These are phyloP conservation scores for Wilcoxina mikolae DNA, from an alignment of 495 filamentous ascomycete genomes.

Conservation along the genomic window DNA sequence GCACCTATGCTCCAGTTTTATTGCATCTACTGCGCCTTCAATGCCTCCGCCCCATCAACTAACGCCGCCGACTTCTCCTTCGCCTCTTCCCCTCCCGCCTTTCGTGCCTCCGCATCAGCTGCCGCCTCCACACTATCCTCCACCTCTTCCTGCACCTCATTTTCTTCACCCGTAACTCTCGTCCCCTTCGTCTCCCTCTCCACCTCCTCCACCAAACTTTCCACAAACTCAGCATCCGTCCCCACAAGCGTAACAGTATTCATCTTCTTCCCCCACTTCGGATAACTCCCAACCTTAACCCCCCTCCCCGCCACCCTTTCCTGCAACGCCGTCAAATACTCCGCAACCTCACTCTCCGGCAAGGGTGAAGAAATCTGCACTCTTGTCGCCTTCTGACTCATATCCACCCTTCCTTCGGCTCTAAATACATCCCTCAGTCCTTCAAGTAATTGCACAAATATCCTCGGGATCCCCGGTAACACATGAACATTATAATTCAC, in stretches of 20 bases:
- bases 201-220: constrained; percentile 36
- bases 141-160: constrained; percentile 30
- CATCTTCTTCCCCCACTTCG: constrained; percentile 69
- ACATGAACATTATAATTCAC: constrained; percentile 91
- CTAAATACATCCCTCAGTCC: constrained; percentile 55
- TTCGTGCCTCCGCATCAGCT: constrained; percentile 13
- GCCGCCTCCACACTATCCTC: background rate
- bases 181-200: constrained; percentile 39
- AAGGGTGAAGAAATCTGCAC: constrained; percentile 75
- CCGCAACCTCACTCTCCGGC: constrained; percentile 69
- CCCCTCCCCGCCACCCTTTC: constrained; percentile 51
- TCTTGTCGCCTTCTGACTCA: constrained; percentile 5
- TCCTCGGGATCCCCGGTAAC: constrained; percentile 70
- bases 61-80: background rate
- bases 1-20: too few species aligned
- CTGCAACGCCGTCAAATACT: constrained; percentile 66
- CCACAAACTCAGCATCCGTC: constrained; percentile 46
- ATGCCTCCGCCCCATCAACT: too few species aligned
- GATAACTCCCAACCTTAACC: constrained; percentile 94
- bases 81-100: background rate
- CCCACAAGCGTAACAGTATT: constrained; percentile 92
- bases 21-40: too few species aligned
- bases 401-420: constrained; percentile 9
- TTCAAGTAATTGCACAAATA: constrained; percentile 67
- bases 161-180: constrained; percentile 33